Evolutionary conservation across 371 early-diverging fungal species (phyloP), one percentile per base, ranked within the genome.

Genomic region (Fennellomyces sp.): DNA sequence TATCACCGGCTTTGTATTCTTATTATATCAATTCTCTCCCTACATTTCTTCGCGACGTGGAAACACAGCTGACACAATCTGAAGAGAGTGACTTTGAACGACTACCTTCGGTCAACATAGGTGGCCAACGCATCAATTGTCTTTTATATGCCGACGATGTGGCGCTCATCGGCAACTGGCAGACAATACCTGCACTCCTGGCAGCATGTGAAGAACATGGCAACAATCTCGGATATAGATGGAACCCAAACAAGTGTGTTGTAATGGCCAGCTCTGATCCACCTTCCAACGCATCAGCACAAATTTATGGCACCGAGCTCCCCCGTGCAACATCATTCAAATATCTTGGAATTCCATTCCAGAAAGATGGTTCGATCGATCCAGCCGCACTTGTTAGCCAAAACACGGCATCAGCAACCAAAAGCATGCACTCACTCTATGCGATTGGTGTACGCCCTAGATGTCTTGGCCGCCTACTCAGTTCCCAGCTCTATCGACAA

Each of bases 131-230:
- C 23, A 45, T 66, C 15, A 71, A 66, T 25, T 62, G 45, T 17
- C 49, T 67, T 0, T 58, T 66, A 2, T 70, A 61, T 56, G 70
- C 71, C 3, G 74, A 73, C 42, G 75, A 70, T 61, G 67, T 75
- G 1, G 71, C 60, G 13, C 30, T 71, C 19, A 55, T 75, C 38
- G 68, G 64, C 52, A 2, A 26, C 49, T 0, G 12, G 33, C n/a
- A 48, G n/a, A n/a, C n/a, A n/a, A n/a, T n/a, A 54, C 8, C 60
- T 71, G 0, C 61, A 53, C 60, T 75, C 60, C 59, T 68, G 15
- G 28, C 47, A 13, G 26, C 51, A 0, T 65, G 60, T 4, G 58
- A 56, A 23, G 26, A 35, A 7, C 70, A 70, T 48, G 62, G 63
- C 15, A 23, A 12, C 11, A n/a, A 12, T 19, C 54, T 62, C 35